A percentile compares a stretch with the other conserved stretches of the same genome.
Evolutionary conservation across 1,284 basidiomycete species (phyloP).

Genomic region (Irpex sp.): DNA sequence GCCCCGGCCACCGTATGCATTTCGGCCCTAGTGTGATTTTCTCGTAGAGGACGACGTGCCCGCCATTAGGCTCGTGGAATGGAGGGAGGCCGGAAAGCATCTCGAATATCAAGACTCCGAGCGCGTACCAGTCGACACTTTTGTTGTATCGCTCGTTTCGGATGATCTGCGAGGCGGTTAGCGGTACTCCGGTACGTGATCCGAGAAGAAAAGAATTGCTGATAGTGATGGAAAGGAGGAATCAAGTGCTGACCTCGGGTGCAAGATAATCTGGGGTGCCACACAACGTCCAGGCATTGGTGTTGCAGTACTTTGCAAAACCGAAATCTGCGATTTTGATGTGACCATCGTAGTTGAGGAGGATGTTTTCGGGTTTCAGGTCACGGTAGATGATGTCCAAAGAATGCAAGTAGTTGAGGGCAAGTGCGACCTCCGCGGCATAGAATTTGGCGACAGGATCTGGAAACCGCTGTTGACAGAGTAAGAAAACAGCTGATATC

Average conservation of each 20-base stretch:
- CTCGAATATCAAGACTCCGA: conserved; percentile 96
- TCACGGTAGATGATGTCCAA: conserved; percentile 96
- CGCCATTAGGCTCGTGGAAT: conserved; percentile 65
- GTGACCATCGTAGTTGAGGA: conserved; percentile 92
- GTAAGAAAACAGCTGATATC: neutral
- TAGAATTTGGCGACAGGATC: conserved; percentile 99
- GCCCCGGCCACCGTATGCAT: conserved; percentile 80
- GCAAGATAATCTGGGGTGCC: conserved; percentile 97
- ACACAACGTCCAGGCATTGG: conserved; percentile 96
- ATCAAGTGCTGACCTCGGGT: conserved; percentile 60
- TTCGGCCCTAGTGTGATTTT: conserved; percentile 77
- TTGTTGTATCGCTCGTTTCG: conserved; percentile 95
- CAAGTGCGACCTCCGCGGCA: conserved; percentile 94
- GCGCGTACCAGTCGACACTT: conserved; percentile 97
- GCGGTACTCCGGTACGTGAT: neutral
- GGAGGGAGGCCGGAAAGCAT: conserved; percentile 91
- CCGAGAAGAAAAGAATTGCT: neutral
- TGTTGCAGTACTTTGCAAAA: conserved; percentile 90
- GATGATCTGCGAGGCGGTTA: conserved; percentile 54
- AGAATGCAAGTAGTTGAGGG: conserved; percentile 89
- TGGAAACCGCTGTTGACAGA: conserved; percentile 77
- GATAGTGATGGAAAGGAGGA: neutral
- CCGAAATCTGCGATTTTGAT: conserved; percentile 99
- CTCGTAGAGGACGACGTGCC: conserved; percentile 71
- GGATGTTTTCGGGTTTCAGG: conserved; percentile 96